These are phyloP conservation scores for Eimeria falciformis DNA, from an alignment of 169 alveolate species.

Conservation along the genomic window DNA sequence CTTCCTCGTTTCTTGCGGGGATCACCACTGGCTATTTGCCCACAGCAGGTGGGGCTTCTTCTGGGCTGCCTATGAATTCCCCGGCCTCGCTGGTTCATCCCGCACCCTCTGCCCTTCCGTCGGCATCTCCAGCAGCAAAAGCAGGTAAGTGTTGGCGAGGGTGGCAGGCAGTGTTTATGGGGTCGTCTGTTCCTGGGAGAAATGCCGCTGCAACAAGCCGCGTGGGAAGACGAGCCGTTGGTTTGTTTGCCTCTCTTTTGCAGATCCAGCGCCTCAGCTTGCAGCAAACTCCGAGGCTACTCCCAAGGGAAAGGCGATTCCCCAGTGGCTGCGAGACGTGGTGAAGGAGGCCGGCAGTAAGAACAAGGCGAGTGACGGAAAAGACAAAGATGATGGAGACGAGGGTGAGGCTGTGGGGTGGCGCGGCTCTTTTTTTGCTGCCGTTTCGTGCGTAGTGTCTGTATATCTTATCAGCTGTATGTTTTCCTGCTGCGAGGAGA, in stretches of 20 bases:
- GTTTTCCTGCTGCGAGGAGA: background rate
- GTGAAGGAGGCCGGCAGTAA: conserved; percentile 32
- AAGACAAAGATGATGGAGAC: background rate
- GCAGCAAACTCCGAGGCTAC: background rate
- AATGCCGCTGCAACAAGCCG: no score
- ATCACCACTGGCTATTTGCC: background rate
- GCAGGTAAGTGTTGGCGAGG: no score
- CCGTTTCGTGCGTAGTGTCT: background rate
- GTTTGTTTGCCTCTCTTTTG: no score
- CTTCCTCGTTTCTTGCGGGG: background rate
- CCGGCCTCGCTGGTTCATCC: no score
- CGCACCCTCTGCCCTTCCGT: no score
- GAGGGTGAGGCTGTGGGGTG: conserved; percentile 35
- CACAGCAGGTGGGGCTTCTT: no score
- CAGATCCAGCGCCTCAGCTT: no score
- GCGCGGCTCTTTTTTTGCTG: background rate
- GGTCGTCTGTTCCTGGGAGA: no score
- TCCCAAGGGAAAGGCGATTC: background rate
- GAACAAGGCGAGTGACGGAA: background rate
- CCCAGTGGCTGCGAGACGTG: conserved; percentile 72
- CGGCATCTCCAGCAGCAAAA: conserved; percentile 14
- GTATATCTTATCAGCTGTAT: background rate
- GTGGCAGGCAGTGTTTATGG: no score
- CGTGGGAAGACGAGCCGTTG: no score
- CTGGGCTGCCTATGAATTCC: no score